These are phyloP conservation scores for Fagopyrum homotropicum DNA, from an alignment of 148 eudicot species.

Conservation along the genomic window DNA sequence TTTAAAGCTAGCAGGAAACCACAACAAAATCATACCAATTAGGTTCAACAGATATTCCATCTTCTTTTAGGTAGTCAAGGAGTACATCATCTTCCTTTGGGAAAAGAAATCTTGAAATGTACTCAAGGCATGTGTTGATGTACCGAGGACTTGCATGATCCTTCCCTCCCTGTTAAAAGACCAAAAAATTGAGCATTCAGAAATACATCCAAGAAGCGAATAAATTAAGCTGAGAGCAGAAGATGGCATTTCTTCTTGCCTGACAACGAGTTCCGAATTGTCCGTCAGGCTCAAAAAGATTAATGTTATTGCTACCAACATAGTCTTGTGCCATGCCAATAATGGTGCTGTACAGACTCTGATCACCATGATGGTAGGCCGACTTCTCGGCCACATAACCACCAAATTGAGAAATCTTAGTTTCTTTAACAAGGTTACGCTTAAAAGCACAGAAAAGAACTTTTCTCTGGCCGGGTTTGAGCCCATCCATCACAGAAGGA, in stretches of 20 bases:
- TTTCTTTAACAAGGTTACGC: constrained; percentile 55
- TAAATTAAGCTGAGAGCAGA: background rate
- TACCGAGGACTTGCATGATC: constrained; percentile 93
- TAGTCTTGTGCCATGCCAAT: constrained; percentile 94
- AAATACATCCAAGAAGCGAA: background rate
- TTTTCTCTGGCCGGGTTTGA: constrained; percentile 99
- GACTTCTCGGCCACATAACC: constrained; percentile 93
- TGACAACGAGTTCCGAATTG: constrained; percentile 79
- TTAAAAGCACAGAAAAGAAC: constrained; percentile 82
- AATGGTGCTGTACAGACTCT: constrained; percentile 70
- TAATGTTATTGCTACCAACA: constrained; percentile 87
- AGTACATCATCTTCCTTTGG: constrained; percentile 79
- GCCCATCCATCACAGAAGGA: constrained; percentile 89
- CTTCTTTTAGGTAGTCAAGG: constrained; percentile 73
- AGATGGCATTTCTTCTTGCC: constrained; percentile 25
- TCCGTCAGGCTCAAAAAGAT: constrained; percentile 71
- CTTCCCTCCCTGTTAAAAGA: constrained; percentile 74
- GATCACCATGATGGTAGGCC: constrained; percentile 95
- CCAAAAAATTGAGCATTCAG: background rate
- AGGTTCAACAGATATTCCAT: constrained; percentile 83
- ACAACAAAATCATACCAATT: constrained; percentile 34
- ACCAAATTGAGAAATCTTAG: constrained; percentile 75
- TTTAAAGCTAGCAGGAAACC: too few species aligned
- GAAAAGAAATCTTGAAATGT: constrained; percentile 58
- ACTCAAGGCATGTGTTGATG: constrained; percentile 52